These are phyloP conservation scores for Balamuthia mandrillaris DNA, from an alignment of 208 protist genomes.

Conservation along the genomic window DNA sequence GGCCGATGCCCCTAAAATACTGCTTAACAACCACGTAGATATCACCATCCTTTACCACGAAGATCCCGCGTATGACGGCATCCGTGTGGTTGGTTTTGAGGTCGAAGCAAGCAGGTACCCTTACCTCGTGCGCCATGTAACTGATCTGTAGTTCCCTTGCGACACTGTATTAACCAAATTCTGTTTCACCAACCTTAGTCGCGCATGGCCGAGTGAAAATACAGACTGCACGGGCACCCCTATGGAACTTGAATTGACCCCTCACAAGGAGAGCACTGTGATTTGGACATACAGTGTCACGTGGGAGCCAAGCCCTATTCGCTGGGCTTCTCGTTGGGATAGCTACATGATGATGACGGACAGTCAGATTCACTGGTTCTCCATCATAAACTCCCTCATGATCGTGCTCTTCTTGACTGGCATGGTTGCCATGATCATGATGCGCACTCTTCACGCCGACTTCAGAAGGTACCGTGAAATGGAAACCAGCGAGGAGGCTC, in stretches of 20 bases:
- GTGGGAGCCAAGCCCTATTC: neutral
- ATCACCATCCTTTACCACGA: slow-evolving; percentile 55
- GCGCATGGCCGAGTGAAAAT: neutral
- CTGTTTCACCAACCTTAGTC: no score
- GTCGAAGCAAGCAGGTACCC: slow-evolving; percentile 51
- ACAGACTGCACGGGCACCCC: neutral
- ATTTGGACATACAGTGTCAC: slow-evolving; percentile 65
- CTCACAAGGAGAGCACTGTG: neutral
- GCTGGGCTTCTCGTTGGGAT: slow-evolving; percentile 96
- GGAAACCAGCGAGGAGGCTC: slow-evolving; percentile 52
- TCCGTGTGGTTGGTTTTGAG: slow-evolving; percentile 71
- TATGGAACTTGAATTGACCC: no score
- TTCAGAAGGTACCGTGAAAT: slow-evolving; percentile 87
- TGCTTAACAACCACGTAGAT: slow-evolving; percentile 58
- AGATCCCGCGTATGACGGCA: neutral
- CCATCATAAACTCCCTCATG: slow-evolving; percentile 91
- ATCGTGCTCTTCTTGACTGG: slow-evolving; percentile 89
- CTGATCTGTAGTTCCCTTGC: neutral
- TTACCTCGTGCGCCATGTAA: neutral
- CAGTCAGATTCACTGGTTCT: slow-evolving; percentile 87
- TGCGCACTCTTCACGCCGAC: slow-evolving; percentile 88
- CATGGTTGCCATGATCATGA: slow-evolving; percentile 91
- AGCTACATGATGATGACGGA: slow-evolving; percentile 85
- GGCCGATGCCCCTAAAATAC: neutral
- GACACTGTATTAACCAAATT: no score